Percentiles rank a stretch among this genome's conserved stretches.
phyloP scores from a whole-genome alignment of 2,329 filamentous ascomycete species.

The Exophiala phaeomuriformis region DNA sequence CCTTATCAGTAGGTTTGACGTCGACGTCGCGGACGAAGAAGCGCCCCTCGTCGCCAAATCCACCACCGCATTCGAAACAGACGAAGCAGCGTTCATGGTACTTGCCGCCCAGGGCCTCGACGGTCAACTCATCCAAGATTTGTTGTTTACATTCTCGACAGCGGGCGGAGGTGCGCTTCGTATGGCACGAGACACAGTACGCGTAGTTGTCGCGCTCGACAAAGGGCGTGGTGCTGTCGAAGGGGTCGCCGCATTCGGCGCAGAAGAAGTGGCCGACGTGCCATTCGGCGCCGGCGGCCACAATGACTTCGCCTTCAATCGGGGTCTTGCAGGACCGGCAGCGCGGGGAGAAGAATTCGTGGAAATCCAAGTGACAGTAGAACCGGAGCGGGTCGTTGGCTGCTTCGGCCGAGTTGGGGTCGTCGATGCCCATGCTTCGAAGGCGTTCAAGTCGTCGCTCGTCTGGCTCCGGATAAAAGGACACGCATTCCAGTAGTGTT shows the following conservation, averaged over 20 bases:
- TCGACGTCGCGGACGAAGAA: conserved; percentile 56
- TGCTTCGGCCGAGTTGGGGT: conserved; percentile 40
- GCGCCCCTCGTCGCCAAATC: conserved; percentile 52
- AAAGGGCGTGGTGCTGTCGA: conserved; percentile 62
- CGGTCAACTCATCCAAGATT: conserved; percentile 82
- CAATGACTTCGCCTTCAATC: conserved; percentile 88
- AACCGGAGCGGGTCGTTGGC: conserved; percentile 71
- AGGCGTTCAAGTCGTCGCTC: conserved; percentile 62
- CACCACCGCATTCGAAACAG: conserved; percentile 60
- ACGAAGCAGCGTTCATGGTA: conserved; percentile 93
- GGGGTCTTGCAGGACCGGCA: conserved; percentile 96
- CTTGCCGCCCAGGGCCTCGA: conserved; percentile 80
- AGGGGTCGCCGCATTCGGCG: conserved; percentile 87
- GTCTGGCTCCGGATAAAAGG: conserved; percentile 89
- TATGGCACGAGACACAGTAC: conserved; percentile 92
- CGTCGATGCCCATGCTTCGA: conserved; percentile 50
- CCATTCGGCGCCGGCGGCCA: conserved; percentile 92
- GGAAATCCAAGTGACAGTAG: conserved; percentile 98
- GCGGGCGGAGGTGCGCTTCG: conserved; percentile 80
- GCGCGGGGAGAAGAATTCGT: conserved; percentile 83
- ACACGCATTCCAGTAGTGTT: conserved; percentile 84
- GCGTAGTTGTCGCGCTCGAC: conserved; percentile 97
- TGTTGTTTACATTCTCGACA: conserved; percentile 77
- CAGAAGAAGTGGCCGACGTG: conserved; percentile 98
- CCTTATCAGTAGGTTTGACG: conserved; percentile 39